Evolutionary conservation across 352 stramenopile genomes (phyloP).

Genomic region (Globisporangium viniferum): DNA sequence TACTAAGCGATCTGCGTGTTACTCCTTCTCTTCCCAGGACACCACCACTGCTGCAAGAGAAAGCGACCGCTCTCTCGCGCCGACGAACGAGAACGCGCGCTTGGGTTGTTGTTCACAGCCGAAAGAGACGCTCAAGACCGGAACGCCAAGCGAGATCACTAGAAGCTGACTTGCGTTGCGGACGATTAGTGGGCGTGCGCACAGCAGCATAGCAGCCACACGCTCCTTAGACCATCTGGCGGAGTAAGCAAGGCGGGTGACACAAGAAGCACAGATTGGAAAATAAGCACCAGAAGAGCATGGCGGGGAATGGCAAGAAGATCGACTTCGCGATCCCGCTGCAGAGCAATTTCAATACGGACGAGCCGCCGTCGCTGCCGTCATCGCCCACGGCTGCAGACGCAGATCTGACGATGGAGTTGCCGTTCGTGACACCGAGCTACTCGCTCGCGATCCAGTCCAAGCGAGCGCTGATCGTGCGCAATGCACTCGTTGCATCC

Average conservation of each 20-base stretch:
- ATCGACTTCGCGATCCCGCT: conserved; percentile 36
- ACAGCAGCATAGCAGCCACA: neutral
- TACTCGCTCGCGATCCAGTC: conserved; percentile 65
- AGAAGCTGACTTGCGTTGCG: neutral
- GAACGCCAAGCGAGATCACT: neutral
- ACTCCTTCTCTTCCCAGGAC: neutral
- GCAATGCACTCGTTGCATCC: conserved; percentile 68
- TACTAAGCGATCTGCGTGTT: neutral
- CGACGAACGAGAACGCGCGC: neutral
- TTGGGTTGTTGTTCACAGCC: neutral
- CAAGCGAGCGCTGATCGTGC: conserved; percentile 61
- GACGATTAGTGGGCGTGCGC: neutral
- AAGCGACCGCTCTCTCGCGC: neutral
- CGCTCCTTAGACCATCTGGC: neutral
- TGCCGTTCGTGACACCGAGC: conserved; percentile 59
- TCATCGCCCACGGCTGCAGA: conserved; percentile 48
- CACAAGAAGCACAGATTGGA: neutral
- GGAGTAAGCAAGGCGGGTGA: neutral
- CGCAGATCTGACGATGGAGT: conserved; percentile 40
- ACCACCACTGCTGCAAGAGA: neutral
- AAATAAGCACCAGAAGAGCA: neutral
- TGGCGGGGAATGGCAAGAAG: conserved; percentile 14
- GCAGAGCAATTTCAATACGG: conserved; percentile 47
- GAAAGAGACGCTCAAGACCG: conserved; percentile 6
- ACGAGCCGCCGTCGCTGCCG: conserved; percentile 46